Evolutionary conservation across 1,139 yeast species (phyloP).

Genomic region (Candida smagusa): DNA sequence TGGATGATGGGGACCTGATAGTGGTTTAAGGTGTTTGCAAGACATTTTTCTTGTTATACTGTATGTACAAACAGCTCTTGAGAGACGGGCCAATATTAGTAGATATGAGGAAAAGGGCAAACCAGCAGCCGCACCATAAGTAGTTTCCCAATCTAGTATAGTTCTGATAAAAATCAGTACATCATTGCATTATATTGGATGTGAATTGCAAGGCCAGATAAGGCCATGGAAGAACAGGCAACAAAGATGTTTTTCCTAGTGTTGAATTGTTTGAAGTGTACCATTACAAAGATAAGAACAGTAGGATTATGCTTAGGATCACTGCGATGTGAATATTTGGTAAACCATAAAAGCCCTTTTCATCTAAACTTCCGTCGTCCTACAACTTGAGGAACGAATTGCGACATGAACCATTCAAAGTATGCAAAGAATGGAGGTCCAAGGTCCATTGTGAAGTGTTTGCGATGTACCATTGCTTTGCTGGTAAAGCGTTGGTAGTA

Average conservation of each 20-base stretch:
- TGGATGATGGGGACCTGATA: too few species aligned
- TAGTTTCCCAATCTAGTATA: conserved; percentile 60
- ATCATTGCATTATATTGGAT: conserved; percentile 94
- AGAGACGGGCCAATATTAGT: conserved; percentile 87
- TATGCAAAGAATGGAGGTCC: conserved; percentile 98
- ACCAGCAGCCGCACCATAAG: conserved; percentile 67
- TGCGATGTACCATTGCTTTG: conserved; percentile 80
- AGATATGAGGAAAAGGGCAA: conserved; percentile 82
- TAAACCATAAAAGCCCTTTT: conserved; percentile 64
- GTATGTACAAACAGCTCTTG: conserved; percentile 60
- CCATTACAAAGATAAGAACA: conserved; percentile 70
- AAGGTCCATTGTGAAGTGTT: conserved; percentile 90
- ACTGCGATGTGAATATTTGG: conserved; percentile 78
- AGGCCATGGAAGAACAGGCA: conserved; percentile 74
- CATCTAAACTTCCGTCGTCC: conserved; percentile 75
- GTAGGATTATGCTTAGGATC: conserved; percentile 66
- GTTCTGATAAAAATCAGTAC: conserved; percentile 75
- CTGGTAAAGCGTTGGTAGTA: conserved; percentile 75
- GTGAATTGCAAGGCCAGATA: conserved; percentile 83
- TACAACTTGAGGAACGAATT: conserved; percentile 64
- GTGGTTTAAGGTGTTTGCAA: too few species aligned
- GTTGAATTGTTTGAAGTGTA: conserved; percentile 42
- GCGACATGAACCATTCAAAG: conserved; percentile 79
- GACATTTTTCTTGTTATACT: conserved; percentile 27
- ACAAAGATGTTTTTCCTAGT: conserved; percentile 55